Percentiles rank a stretch among this genome's conserved stretches.
Evolutionary conservation across 2,329 filamentous ascomycete species (phyloP).

Genomic region (Colletotrichum theobromicola): DNA sequence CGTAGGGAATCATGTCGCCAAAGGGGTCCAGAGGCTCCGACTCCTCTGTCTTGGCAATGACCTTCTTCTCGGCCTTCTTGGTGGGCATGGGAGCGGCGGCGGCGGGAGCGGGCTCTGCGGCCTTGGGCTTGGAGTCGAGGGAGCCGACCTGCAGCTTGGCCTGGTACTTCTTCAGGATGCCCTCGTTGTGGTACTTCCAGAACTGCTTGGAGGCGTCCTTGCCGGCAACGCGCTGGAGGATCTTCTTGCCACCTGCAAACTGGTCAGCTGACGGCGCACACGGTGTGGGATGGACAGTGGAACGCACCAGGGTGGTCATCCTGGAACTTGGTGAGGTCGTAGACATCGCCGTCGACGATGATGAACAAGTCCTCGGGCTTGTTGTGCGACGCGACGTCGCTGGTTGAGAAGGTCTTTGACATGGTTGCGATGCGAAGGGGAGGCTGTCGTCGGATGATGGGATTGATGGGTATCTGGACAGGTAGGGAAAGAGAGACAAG

Average conservation of each 20-base stretch:
- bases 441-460: not conserved
- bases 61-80: conserved; percentile 39
- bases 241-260: conserved; percentile 64
- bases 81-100: conserved; percentile 52
- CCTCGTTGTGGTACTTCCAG: conserved; percentile 83
- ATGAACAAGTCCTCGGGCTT: conserved; percentile 87
- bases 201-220: conserved; percentile 73
- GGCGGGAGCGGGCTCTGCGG: conserved; percentile 54
- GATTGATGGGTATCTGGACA: not conserved
- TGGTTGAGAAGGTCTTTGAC: conserved; percentile 84
- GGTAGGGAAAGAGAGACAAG: not conserved
- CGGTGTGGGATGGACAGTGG: not conserved
- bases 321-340: conserved; percentile 89
- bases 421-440: conserved; percentile 55
- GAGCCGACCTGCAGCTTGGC: conserved; percentile 81
- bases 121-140: conserved; percentile 83
- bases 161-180: conserved; percentile 87
- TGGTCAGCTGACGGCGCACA: not conserved
- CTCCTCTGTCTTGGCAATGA: conserved; percentile 51
- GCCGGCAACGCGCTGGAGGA: conserved; percentile 66
- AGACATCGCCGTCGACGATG: conserved; percentile 92
- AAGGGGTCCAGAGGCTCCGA: conserved; percentile 82
- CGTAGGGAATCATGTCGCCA: conserved; percentile 88
- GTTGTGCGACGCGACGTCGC: conserved; percentile 91
- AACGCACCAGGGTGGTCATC: conserved; percentile 79